Evolutionary conservation across 768 basidiomycete genomes (phyloP).

Genomic region (Mrakia blollopis): DNA sequence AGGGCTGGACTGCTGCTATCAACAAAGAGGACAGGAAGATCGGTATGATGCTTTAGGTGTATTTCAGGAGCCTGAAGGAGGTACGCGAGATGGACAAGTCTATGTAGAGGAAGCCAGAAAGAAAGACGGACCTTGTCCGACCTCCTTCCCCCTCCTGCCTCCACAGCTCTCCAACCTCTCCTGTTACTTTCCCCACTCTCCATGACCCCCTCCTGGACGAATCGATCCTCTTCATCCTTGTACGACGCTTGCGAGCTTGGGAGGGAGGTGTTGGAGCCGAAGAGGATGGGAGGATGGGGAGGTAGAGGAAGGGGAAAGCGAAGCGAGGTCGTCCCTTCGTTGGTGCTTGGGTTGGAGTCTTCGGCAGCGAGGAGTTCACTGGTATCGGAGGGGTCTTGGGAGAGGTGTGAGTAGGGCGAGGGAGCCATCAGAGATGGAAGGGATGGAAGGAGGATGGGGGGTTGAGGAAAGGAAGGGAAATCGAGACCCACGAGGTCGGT

Average conservation of each 20-base stretch:
- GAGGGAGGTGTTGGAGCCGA: constrained; percentile 7
- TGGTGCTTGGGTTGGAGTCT: too few species aligned
- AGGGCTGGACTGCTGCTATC: not conserved
- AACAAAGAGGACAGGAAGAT: not conserved
- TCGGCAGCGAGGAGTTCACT: not conserved
- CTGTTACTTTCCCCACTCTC: not conserved
- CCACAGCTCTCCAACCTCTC: constrained; percentile 4
- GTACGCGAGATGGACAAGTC: too few species aligned
- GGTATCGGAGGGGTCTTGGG: not conserved
- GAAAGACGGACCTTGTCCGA: not conserved
- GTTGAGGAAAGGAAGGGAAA: not conserved
- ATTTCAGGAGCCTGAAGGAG: too few species aligned
- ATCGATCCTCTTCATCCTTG: constrained; percentile 19
- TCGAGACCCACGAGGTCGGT: too few species aligned
- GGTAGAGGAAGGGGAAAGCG: not conserved
- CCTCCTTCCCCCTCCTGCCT: not conserved
- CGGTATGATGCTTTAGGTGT: too few species aligned
- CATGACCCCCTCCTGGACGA: constrained; percentile 10
- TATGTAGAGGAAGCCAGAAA: not conserved
- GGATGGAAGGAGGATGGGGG: too few species aligned
- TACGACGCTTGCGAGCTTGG: not conserved
- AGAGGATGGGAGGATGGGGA: constrained; percentile 16
- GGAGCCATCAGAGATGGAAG: not conserved
- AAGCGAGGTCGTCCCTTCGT: not conserved
- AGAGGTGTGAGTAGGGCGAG: not conserved